Evolutionary conservation across 2,329 filamentous ascomycete species (phyloP), one percentile per base, ranked within the genome.

Genomic region (Microdochium trichocladiopsis): DNA sequence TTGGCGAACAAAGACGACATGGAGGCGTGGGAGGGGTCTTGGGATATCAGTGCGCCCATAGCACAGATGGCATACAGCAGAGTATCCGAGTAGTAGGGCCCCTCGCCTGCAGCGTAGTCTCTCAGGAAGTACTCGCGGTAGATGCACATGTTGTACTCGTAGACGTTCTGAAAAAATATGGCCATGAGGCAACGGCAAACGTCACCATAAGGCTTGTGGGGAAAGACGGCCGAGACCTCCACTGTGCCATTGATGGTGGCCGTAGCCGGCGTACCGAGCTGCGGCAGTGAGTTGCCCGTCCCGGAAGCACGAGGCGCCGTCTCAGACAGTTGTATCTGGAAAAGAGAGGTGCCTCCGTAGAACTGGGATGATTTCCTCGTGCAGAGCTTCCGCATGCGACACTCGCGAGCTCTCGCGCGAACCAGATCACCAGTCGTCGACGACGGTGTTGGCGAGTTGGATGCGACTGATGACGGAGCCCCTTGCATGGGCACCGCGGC

Each of bases 91-190:
- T 77, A 78, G 56, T 78, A 76, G 25, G 67, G 70, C 0, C 75
- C 75, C 1, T 60, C 66, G 0, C 72, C 73, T 2, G 68, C 63
- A 55, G 75, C 72, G 51, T 77, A 78, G 56, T 78, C 75, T 25
- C 75, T 62, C 10, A 78, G 59, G 53, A 78, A 78, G 54, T 72
- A 77, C 56, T 78, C 75, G 25, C 75, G 68, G 53, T 78, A 78
- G 2, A 78, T 64, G 52, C 72, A 70, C 73, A 78, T 76, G 56
- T 73, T 68, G 55, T 75, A 76, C 33, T 73, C 69, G 50, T 78
- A 78, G 22, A 75, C 69, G 36, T 72, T 62, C 51, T 71, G 68
- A 60, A 78, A 78, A 56, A 77, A 78, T 3, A 63, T 65, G 1
- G 72, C 71, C 72, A 77, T 76, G 48, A 76, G 65, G 18, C 63